A percentile compares a stretch with the other conserved stretches of the same genome.
Evolutionary conservation across 2,329 filamentous ascomycete genomes (phyloP).

Genomic region (Colletotrichum somersetense): DNA sequence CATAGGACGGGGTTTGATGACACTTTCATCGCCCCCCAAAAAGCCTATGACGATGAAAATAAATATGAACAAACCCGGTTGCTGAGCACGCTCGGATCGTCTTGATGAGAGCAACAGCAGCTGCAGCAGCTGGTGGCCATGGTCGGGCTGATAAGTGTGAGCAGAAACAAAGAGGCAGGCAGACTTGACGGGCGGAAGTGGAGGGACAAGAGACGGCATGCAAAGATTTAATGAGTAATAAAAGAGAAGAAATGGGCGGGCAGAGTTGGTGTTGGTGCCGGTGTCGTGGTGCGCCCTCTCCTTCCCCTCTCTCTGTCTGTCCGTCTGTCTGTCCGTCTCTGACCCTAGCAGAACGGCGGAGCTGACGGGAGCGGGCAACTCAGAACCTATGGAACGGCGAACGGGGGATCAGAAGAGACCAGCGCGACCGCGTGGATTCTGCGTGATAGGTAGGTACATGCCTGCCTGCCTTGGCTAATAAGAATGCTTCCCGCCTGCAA

Average conservation of each 20-base stretch:
- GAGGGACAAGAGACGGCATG: conserved; percentile 40
- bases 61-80: background rate
- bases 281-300: conserved; percentile 24
- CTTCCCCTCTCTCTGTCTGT: background rate
- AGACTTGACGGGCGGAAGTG: conserved; percentile 33
- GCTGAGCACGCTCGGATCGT: conserved; percentile 8
- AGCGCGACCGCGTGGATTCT: conserved; percentile 16
- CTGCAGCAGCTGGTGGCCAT: conserved; percentile 5
- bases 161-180: conserved; percentile 7
- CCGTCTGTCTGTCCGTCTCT: background rate
- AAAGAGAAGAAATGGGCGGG: conserved; percentile 40
- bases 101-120: conserved; percentile 16
- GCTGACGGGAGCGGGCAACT: conserved; percentile 32
- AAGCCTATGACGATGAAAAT: background rate
- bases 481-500: background rate
- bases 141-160: conserved; percentile 7
- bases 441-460: background rate
- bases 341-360: conserved; percentile 34
- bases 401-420: conserved; percentile 4
- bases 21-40: background rate
- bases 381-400: conserved; percentile 3
- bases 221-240: conserved; percentile 42
- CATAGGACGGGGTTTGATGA: background rate
- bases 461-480: background rate
- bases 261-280: conserved; percentile 25